A percentile compares a stretch with the other conserved stretches of the same genome.
Conservation (phyloP, 2,329 filamentous ascomycete species). For the Fusarium metavorans region DNA sequence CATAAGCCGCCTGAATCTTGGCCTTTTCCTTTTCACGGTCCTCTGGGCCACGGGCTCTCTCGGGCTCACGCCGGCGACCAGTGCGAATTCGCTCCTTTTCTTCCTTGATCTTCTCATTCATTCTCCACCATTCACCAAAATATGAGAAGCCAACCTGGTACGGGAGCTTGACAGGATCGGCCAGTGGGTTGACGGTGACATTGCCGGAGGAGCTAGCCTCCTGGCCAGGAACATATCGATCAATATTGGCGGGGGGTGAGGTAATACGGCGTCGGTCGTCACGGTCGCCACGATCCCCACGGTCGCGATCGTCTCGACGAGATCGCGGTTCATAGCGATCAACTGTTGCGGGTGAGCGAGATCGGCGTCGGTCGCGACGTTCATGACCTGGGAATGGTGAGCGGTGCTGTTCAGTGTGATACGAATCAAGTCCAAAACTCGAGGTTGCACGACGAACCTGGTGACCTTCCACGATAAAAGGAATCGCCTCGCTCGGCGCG, state of each 20-base stretch:
- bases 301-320: conserved; percentile 75
- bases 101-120: conserved; percentile 85
- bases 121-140: conserved; percentile 88
- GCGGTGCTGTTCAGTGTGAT: background rate
- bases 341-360: conserved; percentile 77
- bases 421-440: background rate
- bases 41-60: conserved; percentile 73
- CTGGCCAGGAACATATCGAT: conserved; percentile 86
- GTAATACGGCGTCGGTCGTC: conserved; percentile 73
- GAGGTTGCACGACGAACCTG: conserved; percentile 66
- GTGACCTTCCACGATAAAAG: conserved; percentile 76
- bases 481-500: conserved; percentile 61
- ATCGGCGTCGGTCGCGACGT: conserved; percentile 71
- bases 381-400: conserved; percentile 61
- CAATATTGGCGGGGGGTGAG: conserved; percentile 78
- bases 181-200: conserved; percentile 71
- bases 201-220: conserved; percentile 60
- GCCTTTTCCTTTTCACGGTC: conserved; percentile 84
- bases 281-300: conserved; percentile 53
- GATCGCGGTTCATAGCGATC: conserved; percentile 81
- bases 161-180: conserved; percentile 78
- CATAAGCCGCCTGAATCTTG: conserved; percentile 79
- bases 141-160: conserved; percentile 89
- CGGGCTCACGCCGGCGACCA: conserved; percentile 75
- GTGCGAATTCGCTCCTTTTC: conserved; percentile 79